Percentiles rank a stretch among this genome's conserved stretches.
Evolutionary conservation across 208 protist genomes (phyloP).

Genomic region (Leishmania amazonensis): DNA sequence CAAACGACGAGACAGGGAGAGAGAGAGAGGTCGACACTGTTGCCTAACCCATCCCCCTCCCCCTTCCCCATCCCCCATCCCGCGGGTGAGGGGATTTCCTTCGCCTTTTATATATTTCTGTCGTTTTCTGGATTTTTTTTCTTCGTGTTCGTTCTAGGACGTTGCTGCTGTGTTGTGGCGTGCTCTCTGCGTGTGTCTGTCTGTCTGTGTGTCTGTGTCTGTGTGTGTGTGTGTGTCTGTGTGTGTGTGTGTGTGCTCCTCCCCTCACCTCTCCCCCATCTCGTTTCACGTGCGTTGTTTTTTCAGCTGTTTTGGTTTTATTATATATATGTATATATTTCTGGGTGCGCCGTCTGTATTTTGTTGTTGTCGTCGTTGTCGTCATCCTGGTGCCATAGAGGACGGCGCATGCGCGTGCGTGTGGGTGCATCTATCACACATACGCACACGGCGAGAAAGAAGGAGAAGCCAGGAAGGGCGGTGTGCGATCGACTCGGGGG

Average conservation of each 20-base stretch:
- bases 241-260: neutral
- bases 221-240: neutral
- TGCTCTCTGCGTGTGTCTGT: neutral
- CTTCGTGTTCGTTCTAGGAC: constrained; percentile 7
- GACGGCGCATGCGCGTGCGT: neutral
- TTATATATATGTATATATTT: neutral
- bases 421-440: neutral
- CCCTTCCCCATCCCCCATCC: neutral
- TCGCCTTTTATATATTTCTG: neutral
- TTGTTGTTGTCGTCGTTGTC: neutral
- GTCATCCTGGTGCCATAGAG: neutral
- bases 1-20: neutral
- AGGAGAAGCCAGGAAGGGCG: neutral
- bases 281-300: neutral
- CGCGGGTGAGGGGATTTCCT: neutral
- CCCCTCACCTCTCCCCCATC: neutral
- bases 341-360: too few species aligned
- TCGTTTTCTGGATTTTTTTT: constrained; percentile 4
- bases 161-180: neutral
- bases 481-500: neutral
- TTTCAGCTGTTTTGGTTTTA: neutral
- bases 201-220: neutral
- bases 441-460: neutral
- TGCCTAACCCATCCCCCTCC: neutral
- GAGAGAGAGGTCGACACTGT: neutral